Evolutionary conservation across 148 eudicot genomes (phyloP).

Genomic region (Vaccinium vitisidaea): DNA sequence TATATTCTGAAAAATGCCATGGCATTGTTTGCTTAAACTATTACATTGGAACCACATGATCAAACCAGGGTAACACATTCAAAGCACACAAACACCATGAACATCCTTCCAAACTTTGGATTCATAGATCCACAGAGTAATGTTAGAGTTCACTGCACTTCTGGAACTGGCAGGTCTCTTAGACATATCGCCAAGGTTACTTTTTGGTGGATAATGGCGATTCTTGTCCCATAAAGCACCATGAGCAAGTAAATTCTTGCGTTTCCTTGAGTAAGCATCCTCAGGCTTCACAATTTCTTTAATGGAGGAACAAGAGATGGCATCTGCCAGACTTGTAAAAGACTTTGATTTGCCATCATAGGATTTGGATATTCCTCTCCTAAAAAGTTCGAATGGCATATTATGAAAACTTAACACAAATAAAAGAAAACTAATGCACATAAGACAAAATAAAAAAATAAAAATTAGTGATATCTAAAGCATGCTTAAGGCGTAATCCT

Average conservation of each 20-base stretch:
- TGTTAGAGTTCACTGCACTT: slow-evolving; percentile 22
- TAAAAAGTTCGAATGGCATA: slow-evolving; percentile 23
- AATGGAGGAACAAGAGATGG: slow-evolving; percentile 41
- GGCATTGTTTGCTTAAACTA: slow-evolving; percentile 15
- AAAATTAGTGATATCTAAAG: neutral
- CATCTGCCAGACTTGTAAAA: slow-evolving; percentile 59
- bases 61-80: slow-evolving; percentile 17
- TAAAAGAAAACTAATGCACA: neutral
- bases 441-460: neutral
- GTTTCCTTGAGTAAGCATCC: slow-evolving; percentile 52
- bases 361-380: slow-evolving; percentile 59
- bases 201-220: slow-evolving; percentile 12
- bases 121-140: slow-evolving; percentile 21
- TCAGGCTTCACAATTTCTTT: slow-evolving; percentile 63
- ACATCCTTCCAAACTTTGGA: slow-evolving; percentile 22
- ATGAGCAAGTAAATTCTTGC: slow-evolving; percentile 53
- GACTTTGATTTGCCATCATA: slow-evolving; percentile 72
- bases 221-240: slow-evolving; percentile 36
- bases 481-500: slow-evolving; percentile 4
- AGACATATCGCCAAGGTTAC: slow-evolving; percentile 27
- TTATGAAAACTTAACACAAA: neutral
- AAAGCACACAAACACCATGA: slow-evolving; percentile 27
- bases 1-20: slow-evolving; percentile 8
- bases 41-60: slow-evolving; percentile 17
- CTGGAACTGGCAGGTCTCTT: slow-evolving; percentile 45